Evolutionary conservation across 352 stramenopile species (phyloP).

Genomic region (Pythium sukuiense): DNA sequence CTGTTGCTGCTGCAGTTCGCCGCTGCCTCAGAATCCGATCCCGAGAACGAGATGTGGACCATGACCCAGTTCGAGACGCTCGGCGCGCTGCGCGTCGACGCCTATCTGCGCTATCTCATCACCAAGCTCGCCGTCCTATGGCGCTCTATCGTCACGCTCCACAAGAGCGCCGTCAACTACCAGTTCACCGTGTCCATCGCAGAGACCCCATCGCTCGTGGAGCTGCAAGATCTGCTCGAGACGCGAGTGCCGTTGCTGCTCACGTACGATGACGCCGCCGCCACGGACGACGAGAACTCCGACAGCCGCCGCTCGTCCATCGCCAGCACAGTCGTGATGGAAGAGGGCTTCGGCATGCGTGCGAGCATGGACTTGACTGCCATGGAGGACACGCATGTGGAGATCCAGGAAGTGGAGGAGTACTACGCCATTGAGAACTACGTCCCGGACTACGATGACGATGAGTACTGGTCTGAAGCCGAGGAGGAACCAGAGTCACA

Average conservation of each 20-base stretch:
- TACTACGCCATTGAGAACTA: slow-evolving; percentile 15
- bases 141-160: slow-evolving; percentile 32
- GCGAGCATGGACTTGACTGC: slow-evolving; percentile 13
- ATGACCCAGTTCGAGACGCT: slow-evolving; percentile 21
- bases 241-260: slow-evolving; percentile 20
- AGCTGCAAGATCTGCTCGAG: slow-evolving; percentile 24
- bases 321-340: slow-evolving; percentile 16
- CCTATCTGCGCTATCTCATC: slow-evolving; percentile 20
- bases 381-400: neutral
- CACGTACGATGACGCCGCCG: slow-evolving; percentile 16
- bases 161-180: slow-evolving; percentile 52
- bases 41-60: slow-evolving; percentile 18
- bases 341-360: slow-evolving; percentile 1
- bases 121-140: slow-evolving; percentile 23
- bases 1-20: slow-evolving; percentile 28
- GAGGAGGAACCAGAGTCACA: neutral
- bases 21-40: neutral
- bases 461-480: slow-evolving; percentile 12
- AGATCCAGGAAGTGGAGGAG: slow-evolving; percentile 8
- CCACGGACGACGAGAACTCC: neutral
- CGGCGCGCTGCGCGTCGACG: slow-evolving; percentile 21
- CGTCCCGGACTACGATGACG: slow-evolving; percentile 5
- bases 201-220: slow-evolving; percentile 32
- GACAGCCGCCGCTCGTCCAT: slow-evolving; percentile 17
- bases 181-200: slow-evolving; percentile 59